phyloP scores from a whole-genome alignment of 371 early-diverging fungal species.

The Zychaea mexicana region DNA sequence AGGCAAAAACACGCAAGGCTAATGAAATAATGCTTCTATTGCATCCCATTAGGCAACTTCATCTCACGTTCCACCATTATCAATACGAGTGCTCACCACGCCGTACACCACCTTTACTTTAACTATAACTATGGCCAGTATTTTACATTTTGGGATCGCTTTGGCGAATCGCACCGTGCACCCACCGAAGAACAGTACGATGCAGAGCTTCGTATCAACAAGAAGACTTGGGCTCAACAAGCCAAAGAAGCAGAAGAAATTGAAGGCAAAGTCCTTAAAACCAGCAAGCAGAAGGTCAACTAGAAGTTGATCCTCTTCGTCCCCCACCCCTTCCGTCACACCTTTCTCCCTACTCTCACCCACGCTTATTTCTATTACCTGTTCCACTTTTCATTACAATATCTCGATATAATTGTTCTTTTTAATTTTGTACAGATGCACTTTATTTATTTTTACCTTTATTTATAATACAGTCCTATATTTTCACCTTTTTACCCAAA shows the following conservation, averaged over 20 bases:
- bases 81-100: conserved; percentile 95
- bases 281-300: conserved; percentile 23
- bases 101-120: conserved; percentile 96
- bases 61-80: conserved; percentile 58
- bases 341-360: neutral
- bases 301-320: neutral
- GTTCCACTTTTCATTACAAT: too few relatives aligned
- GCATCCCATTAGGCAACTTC: conserved; percentile 54
- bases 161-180: conserved; percentile 73
- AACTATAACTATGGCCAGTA: conserved; percentile 99
- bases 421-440: too few relatives aligned
- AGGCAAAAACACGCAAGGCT: too few relatives aligned
- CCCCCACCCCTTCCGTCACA: neutral
- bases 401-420: too few relatives aligned
- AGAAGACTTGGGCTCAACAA: conserved; percentile 66
- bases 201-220: conserved; percentile 59
- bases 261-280: conserved; percentile 31
- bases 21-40: neutral
- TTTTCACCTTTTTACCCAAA: too few relatives aligned
- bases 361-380: too few relatives aligned
- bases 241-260: conserved; percentile 66
- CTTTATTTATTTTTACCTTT: too few relatives aligned
- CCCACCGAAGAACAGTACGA: conserved; percentile 75
- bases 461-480: too few relatives aligned
- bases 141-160: conserved; percentile 85